Conservation (phyloP, 371 early-diverging fungal genomes). For the Mortierella sp. region DNA sequence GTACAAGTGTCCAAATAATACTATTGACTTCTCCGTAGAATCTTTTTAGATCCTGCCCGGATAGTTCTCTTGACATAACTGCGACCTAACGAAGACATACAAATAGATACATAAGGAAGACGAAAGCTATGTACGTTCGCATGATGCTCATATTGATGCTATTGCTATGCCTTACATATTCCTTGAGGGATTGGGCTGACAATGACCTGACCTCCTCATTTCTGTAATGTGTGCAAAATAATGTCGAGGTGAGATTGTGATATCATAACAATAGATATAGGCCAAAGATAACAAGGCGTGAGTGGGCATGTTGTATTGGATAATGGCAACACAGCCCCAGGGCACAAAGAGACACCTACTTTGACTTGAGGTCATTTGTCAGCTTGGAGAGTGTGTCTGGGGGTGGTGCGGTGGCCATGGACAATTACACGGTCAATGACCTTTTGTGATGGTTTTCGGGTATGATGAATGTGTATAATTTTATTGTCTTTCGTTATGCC, state of each 20-base stretch:
- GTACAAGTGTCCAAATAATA: conserved; percentile 75
- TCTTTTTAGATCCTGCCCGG: conserved; percentile 50
- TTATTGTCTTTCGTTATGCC: conserved; percentile 6
- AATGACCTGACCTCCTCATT: conserved; percentile 49
- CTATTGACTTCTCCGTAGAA: conserved; percentile 69
- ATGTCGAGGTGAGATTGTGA: neutral
- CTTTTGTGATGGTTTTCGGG: neutral
- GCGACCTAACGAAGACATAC: conserved; percentile 24
- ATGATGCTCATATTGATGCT: neutral
- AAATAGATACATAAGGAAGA: neutral
- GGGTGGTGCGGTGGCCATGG: conserved; percentile 48
- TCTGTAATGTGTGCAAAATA: conserved; percentile 17
- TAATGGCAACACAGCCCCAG: neutral
- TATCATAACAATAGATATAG: neutral
- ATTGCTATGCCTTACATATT: conserved; percentile 33
- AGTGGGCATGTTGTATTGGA: neutral
- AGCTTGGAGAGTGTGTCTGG: conserved; percentile 51
- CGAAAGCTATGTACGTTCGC: neutral
- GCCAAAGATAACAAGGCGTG: neutral
- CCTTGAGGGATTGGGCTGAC: conserved; percentile 48
- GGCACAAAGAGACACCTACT: conserved; percentile 15
- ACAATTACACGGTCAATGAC: conserved; percentile 27
- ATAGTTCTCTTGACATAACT: conserved; percentile 51
- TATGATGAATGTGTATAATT: neutral
- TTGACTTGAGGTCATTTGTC: conserved; percentile 53